These are phyloP conservation scores for Candida tunisiensis DNA, from an alignment of 1,139 yeast species.

Conservation along the genomic window DNA sequence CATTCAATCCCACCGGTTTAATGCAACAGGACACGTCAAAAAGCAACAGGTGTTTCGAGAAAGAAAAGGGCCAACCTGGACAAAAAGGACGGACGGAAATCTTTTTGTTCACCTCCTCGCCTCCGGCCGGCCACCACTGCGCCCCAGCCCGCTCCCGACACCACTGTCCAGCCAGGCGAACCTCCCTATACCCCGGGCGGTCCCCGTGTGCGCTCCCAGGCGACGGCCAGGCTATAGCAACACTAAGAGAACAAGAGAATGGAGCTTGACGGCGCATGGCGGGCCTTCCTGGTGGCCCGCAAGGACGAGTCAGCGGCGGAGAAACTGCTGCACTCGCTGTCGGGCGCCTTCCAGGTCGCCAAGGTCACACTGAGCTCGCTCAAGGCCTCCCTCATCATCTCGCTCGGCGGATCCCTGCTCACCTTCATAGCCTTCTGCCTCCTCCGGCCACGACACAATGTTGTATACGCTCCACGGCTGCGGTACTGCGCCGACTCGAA, in stretches of 20 bases:
- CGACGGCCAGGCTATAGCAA: background rate
- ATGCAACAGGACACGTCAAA: too few relatives aligned
- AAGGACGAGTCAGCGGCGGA: too few relatives aligned
- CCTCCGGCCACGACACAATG: constrained; percentile 18
- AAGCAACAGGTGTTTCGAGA: too few relatives aligned
- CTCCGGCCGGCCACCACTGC: too few relatives aligned
- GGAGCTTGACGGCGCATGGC: background rate
- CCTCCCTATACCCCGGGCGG: background rate
- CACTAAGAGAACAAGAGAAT: background rate
- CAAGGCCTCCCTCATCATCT: constrained; percentile 17
- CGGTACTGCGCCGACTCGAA: constrained; percentile 8
- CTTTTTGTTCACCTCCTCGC: too few relatives aligned
- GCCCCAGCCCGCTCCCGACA: too few relatives aligned
- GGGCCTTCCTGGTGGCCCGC: background rate
- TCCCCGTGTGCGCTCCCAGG: constrained; percentile 1
- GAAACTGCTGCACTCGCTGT: constrained; percentile 7
- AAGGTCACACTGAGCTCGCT: constrained; percentile 13
- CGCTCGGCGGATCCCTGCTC: constrained; percentile 18
- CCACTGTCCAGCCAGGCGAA: too few relatives aligned
- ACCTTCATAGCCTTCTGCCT: constrained; percentile 15
- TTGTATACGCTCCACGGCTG: constrained; percentile 20
- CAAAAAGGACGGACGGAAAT: too few relatives aligned
- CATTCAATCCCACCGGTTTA: too few relatives aligned
- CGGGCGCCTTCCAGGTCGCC: constrained; percentile 7
- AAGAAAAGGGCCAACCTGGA: too few relatives aligned